Evolutionary conservation across 352 stramenopile genomes (phyloP), one percentile per base, ranked within the genome.

Genomic region (Phytophthora citrophthora): DNA sequence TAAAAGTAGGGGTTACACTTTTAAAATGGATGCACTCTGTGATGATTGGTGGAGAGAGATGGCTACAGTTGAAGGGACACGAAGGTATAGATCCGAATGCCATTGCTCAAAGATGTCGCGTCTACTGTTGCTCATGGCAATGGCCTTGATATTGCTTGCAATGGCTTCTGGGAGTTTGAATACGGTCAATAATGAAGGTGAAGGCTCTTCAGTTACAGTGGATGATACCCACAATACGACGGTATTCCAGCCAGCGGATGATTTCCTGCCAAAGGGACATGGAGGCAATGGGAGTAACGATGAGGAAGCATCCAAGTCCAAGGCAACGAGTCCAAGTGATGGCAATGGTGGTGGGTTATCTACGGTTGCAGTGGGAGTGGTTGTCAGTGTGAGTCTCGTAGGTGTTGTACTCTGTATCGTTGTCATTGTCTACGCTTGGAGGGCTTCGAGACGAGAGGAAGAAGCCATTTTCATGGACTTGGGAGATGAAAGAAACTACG

Each of bases 401-500:
- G 70, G 52, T 9, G 51, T 76, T 2, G 52, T 57, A 2, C 49
- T 72, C 11, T 70, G 51, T 1, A 55, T 72, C 5, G 50, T 50
- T 2, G 47, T 65, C 18, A 43, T 79, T 12, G 60, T 74, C 39
- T 55, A 66, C 51, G 72, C 72, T 4, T 74, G 74, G 63, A 61
- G 56, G 39, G 64, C 68, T 43, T 57, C 58, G 26, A 63, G 66
- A 51, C 66, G 61, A 31, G 63, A 65, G 34, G 75, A 83, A 27
- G 72, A 74, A 41, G 62, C 61, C 23, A 72, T 78, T 54, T 84
- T 81, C 52, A 47, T 74, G 32, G 72, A 84, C 18, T 43, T 84
- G 2, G 76, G 70, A 29, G 76, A 85, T 54, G 69, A 80, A 13
- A 65, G 60, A 8, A 72, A 27, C 58, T 72, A 76, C 41, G 45